Evolutionary conservation across 164 flowering plant species (phyloP).

Genomic region (Stephania japonica): DNA sequence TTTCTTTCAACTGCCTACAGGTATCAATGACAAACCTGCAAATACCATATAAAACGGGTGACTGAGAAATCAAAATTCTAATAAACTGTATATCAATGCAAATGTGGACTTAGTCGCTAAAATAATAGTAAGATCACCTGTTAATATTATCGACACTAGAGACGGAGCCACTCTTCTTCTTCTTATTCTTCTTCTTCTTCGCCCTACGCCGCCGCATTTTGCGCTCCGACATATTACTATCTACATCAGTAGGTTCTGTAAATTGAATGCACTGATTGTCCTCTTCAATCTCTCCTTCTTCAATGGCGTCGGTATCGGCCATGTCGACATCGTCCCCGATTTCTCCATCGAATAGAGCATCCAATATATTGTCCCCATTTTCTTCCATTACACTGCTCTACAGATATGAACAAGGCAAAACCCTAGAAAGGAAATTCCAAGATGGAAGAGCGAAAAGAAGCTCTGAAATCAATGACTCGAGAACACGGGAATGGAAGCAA

Average conservation of each 20-base stretch:
- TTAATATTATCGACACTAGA: slow-evolving; percentile 40
- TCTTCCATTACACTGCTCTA: slow-evolving; percentile 36
- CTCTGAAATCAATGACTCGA: background rate
- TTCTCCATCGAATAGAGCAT: slow-evolving; percentile 42
- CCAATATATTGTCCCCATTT: slow-evolving; percentile 36
- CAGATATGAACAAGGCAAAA: background rate
- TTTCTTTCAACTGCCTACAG: slow-evolving; percentile 69
- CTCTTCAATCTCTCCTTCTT: slow-evolving; percentile 50
- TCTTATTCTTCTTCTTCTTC: slow-evolving; percentile 49
- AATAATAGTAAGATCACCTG: slow-evolving; percentile 34
- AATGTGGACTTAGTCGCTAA: background rate
- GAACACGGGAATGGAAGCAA: no score
- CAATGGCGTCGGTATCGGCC: slow-evolving; percentile 50
- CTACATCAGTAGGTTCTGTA: slow-evolving; percentile 16
- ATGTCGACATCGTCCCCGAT: slow-evolving; percentile 59
- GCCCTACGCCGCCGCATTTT: slow-evolving; percentile 21
- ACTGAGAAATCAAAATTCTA: background rate
- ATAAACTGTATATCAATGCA: background rate
- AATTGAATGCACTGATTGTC: slow-evolving; percentile 11
- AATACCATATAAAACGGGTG: slow-evolving; percentile 8
- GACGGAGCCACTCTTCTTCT: slow-evolving; percentile 23
- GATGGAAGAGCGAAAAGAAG: no score
- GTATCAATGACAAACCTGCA: slow-evolving; percentile 74
- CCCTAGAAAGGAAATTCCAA: no score
- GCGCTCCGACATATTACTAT: slow-evolving; percentile 14